Base-by-base conservation (phyloP, 1,139 yeast species). In the Yamadazyma trypodendri region DNA sequence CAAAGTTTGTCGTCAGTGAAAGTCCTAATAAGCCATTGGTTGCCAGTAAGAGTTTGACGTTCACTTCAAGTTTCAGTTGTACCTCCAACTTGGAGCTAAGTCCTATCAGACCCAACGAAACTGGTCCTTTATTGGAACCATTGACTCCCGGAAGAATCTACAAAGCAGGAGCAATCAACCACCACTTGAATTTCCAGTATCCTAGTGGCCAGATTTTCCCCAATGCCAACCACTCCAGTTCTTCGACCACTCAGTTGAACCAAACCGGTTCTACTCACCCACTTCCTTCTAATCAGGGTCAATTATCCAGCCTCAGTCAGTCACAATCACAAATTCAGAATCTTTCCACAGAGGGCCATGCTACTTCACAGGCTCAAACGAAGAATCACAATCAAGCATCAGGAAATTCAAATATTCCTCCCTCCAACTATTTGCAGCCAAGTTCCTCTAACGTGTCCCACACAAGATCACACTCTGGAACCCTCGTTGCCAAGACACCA, bases 41-140 rank as follows among this genome's bases (percentile, higher is more conserved):
- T 28, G 75, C 75, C 1, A 69, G 69, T n/a, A 69, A 68, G 43
- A 65, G 66, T 50, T 55, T 70, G 40, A 64, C 74, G 5, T 70
- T 66, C 46, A 68, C 75, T 17, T 79, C 84, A 11, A 77, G 84
- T n/a, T 81, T 81, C 55, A 79, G 83, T 52, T 79, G 84, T 49
- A 75, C 70, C 47, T 77, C 84, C 17, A 80, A 77, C 51, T 71
- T 80, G 48, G 86, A 81, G 51, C 57, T 81, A 18, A 77, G 83
- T 15, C 87, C 87, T 11, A 54, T 78, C 27, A 67, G 77, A 42
- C 68, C 75, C 7, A 64, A 67, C 49, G 79, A 77, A 55, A 69
- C 85, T 2, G 86, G 86, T 2, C 85, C 86, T 3, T 61, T 80
- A 35, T 61, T 80, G 35, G 83, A 77, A 52, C 83, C 84, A 15